phyloP scores from a whole-genome alignment of 257 asterid genomes.

The Ajuga chamaepitys region DNA sequence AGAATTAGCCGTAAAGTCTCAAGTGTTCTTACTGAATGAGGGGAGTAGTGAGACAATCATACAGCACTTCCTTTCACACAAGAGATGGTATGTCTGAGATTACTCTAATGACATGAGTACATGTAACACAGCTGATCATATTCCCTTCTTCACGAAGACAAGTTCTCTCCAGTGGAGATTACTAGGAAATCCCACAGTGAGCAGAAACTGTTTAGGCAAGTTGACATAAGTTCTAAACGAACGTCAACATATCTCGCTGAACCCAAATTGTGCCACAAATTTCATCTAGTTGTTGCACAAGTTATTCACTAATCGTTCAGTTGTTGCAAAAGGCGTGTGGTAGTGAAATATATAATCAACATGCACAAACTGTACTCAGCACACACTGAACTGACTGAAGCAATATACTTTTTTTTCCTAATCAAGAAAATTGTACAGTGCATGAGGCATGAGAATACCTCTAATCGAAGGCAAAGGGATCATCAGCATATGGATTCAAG shows the following conservation, averaged over 20 bases:
- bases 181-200: constrained; percentile 11
- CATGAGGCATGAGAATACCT: constrained; percentile 51
- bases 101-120: constrained; percentile 7
- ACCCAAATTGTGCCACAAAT: background rate
- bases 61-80: background rate
- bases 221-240: background rate
- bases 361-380: background rate
- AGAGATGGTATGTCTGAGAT: background rate
- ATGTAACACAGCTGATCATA: constrained; percentile 2
- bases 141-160: background rate
- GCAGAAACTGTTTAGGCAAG: constrained; percentile 11
- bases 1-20: too few species aligned
- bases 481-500: constrained; percentile 90
- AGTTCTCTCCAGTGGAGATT: constrained; percentile 8
- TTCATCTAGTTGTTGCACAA: background rate
- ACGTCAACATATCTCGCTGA: background rate
- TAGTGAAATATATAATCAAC: too few species aligned
- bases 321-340: background rate
- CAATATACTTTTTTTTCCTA: background rate
- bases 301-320: background rate
- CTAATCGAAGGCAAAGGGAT: constrained; percentile 91
- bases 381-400: background rate
- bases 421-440: background rate
- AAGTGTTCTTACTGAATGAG: too few species aligned
- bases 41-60: background rate